These are phyloP conservation scores for Mucor ambiguus DNA, from an alignment of 371 early-diverging fungal genomes.

Conservation along the genomic window DNA sequence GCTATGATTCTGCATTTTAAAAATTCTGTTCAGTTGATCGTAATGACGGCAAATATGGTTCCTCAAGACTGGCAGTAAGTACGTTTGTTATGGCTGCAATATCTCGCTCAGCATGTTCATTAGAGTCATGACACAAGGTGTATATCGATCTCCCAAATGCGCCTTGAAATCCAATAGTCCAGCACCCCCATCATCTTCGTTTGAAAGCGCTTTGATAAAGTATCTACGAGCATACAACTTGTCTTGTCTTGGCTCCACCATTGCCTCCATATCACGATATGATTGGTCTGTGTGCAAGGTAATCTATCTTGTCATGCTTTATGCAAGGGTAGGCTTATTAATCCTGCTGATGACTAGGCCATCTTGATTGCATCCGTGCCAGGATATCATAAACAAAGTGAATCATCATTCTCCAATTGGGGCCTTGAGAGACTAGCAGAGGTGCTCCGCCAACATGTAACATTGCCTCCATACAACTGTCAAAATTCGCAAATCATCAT, in stretches of 20 bases:
- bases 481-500: conserved; percentile 4
- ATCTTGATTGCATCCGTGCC: conserved; percentile 12
- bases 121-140: conserved; percentile 16
- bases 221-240: conserved; percentile 1
- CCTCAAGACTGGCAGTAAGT: conserved; percentile 11
- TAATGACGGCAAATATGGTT: conserved; percentile 14
- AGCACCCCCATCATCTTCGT: not conserved
- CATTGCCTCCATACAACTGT: not conserved
- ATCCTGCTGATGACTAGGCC: not conserved
- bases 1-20: conserved; percentile 5
- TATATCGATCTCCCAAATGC: conserved; percentile 7
- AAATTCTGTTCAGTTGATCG: not conserved
- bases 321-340: not conserved
- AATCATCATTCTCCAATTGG: not conserved
- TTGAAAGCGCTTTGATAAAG: conserved; percentile 2
- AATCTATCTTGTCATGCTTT: not conserved
- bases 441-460: conserved; percentile 3
- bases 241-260: not conserved
- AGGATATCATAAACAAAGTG: conserved; percentile 4
- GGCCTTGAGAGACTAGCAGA: conserved; percentile 4
- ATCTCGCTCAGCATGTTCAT: not conserved
- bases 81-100: not conserved
- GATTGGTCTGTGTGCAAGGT: conserved; percentile 11
- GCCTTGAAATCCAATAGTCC: not conserved
- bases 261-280: not conserved